These are phyloP conservation scores for Cornus florida DNA, from an alignment of 148 eudicot species.

Conservation along the genomic window DNA sequence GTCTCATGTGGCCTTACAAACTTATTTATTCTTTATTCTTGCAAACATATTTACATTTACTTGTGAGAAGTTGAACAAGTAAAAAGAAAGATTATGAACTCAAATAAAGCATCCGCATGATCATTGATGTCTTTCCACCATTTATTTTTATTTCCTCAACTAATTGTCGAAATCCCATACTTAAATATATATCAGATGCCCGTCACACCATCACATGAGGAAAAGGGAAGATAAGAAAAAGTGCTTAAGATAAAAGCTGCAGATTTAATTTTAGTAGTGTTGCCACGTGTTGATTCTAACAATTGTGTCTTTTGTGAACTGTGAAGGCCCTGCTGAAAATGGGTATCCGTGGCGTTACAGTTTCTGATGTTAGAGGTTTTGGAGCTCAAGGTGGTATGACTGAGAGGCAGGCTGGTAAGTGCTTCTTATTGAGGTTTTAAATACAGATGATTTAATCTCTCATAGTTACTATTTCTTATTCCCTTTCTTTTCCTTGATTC, in stretches of 20 bases:
- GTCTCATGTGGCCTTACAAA: too few relatives aligned
- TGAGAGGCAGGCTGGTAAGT: slow-evolving; percentile 83
- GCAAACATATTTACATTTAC: too few relatives aligned
- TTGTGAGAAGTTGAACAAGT: not conserved
- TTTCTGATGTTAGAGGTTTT: slow-evolving; percentile 90
- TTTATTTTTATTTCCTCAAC: too few relatives aligned
- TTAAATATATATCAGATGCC: too few relatives aligned
- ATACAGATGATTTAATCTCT: not conserved
- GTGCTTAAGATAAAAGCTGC: not conserved
- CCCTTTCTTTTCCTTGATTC: not conserved
- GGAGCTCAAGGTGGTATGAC: slow-evolving; percentile 87
- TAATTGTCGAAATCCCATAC: not conserved
- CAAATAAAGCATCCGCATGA: not conserved
- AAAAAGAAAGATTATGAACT: too few relatives aligned
- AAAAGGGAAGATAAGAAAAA: not conserved
- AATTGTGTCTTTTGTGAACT: slow-evolving; percentile 7
- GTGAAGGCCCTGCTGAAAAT: slow-evolving; percentile 73
- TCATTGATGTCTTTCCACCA: not conserved
- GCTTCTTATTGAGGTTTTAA: not conserved
- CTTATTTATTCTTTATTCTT: not conserved
- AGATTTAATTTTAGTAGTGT: not conserved
- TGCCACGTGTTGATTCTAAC: slow-evolving; percentile 1
- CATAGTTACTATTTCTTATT: not conserved
- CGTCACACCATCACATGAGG: too few relatives aligned
- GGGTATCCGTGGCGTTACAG: slow-evolving; percentile 89